Evolutionary conservation across 1,284 basidiomycete genomes (phyloP), one percentile per base, ranked within the genome.

Genomic region (Bondarzewia mesenterica): DNA sequence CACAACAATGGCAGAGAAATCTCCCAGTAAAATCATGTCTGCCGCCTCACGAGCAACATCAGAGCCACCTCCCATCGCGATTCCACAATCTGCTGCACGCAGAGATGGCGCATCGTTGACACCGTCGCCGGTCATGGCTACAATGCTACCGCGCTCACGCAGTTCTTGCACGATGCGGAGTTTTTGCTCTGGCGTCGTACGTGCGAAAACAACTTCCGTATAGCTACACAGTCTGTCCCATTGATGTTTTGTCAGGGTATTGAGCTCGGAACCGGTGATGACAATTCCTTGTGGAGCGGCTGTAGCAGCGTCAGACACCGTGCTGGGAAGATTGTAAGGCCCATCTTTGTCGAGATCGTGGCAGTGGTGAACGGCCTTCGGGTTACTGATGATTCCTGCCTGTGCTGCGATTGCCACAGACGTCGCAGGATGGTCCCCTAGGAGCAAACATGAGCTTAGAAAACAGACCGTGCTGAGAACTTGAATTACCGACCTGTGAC

Each of bases 171-270:
- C 84, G 51, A 88, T 87, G 29, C 72, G 69, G 14, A 88, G 66
- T 61, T 89, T 89, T 62, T 83, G 80, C 59, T 86, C 80, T 0
- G 85, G 85, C 0, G 81, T 82, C 1, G 83, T 87, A 26, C 85
- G 73, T 1, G 84, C 81, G 52, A 88, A 88, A 7, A 87, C 83
- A 49, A 87, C 73, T 59, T 87, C 85, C 25, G 76, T 70, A 60
- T 81, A 86, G 44, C 71, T 52, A 63, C 72, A 50, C 63, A 74
- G 57, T 35, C 58, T 51, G 27, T 77, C 70, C 74, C 78, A 78
- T 50, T 79, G 73, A 3, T 61, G 54, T 2, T 70, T 65, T 42
- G 66, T 64, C 49, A 77, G 66, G 27, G 64, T 65, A 60, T 72
- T 71, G 48, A 82, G 63, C 49, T 81, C 78, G 5, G 67, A 51